Evolutionary conservation across 768 basidiomycete species (phyloP), one percentile per base, ranked within the genome.

Genomic region (Leccinellum rugosiceps): DNA sequence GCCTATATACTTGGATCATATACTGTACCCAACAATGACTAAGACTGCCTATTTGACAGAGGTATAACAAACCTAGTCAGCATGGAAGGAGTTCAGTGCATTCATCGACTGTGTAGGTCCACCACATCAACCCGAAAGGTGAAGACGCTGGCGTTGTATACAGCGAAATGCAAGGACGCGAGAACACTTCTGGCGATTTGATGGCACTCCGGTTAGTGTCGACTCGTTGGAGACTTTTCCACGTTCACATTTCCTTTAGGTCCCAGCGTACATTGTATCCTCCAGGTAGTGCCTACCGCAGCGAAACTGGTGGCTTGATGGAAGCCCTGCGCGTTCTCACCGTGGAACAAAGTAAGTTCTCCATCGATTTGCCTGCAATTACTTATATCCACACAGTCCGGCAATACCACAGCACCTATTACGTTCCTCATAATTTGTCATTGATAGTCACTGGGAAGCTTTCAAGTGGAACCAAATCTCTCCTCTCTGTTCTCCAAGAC

Each of bases 271-370:
- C 88, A n/a, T 65, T 94, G 35, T 92, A 97, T 65, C 89, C 90
- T 28, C 73, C 80, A 38, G 84, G 81, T 19, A 98, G 90, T 68
- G 97, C 85, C 7, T 97, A 98, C 67, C 83, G 95, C 26, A 95
- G 93, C 63, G 97, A 99, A 79, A 98, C 95, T 0, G 97, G 97
- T 21, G 97, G 97, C 26, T 74, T 98, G 35, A 94, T 98, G 92
- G 86, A 91, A 59, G 92, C 92, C 2, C 75, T 99, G 25, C 83
- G 97, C 25, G 82, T 86, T 14, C 77, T 99, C 58, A 88, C 85
- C 2, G 86, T 93, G 23, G 87, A 97, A 62, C 87, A 97, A 79
- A 97, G 94, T 95, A 72, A 68, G 75, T 62, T 21, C 4, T 30
- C 6, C 59, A 28, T 46, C 59, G 43, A 30, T 30, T 53, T 25